These are phyloP conservation scores for Microdochium bolleyi DNA, from an alignment of 2,329 filamentous ascomycete genomes.

Conservation along the genomic window DNA sequence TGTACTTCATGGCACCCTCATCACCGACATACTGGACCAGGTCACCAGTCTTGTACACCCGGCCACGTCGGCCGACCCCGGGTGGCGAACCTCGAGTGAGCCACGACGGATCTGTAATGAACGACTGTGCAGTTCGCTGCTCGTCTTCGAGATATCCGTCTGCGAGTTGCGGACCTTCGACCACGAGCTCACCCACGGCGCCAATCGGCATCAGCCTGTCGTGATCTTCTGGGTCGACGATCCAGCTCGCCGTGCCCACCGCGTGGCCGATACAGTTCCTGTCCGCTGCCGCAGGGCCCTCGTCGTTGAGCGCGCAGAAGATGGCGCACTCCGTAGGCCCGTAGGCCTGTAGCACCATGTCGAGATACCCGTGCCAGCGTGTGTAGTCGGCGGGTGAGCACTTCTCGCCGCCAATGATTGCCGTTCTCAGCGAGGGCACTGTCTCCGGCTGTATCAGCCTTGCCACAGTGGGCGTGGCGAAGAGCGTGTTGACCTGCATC, in stretches of 20 bases:
- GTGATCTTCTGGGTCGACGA: conserved; percentile 26
- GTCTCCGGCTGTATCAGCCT: conserved; percentile 24
- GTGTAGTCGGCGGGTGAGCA: conserved; percentile 3
- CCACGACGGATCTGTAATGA: conserved; percentile 12
- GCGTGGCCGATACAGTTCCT: conserved; percentile 20
- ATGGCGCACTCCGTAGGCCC: not conserved
- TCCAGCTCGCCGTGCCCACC: conserved; percentile 13
- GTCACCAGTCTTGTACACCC: conserved; percentile 2
- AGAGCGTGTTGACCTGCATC: conserved; percentile 42
- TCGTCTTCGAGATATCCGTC: conserved; percentile 23
- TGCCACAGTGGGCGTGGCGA: conserved; percentile 53
- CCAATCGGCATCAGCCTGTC: conserved; percentile 18
- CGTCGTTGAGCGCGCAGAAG: not conserved
- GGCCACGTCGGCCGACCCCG: not conserved
- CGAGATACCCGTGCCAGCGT: not conserved
- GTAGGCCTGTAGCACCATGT: conserved; percentile 11
- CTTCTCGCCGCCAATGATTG: not conserved
- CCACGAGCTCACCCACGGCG: conserved; percentile 18
- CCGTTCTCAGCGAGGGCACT: not conserved
- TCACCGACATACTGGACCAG: not conserved
- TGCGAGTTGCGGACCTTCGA: conserved; percentile 20
- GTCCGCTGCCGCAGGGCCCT: conserved; percentile 1
- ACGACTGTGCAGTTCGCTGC: conserved; percentile 18
- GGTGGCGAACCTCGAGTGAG: not conserved
- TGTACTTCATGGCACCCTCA: conserved; percentile 7